Evolutionary conservation across 352 stramenopile species (phyloP), one percentile per base, ranked within the genome.

Genomic region (Thraustochytrium striatum): DNA sequence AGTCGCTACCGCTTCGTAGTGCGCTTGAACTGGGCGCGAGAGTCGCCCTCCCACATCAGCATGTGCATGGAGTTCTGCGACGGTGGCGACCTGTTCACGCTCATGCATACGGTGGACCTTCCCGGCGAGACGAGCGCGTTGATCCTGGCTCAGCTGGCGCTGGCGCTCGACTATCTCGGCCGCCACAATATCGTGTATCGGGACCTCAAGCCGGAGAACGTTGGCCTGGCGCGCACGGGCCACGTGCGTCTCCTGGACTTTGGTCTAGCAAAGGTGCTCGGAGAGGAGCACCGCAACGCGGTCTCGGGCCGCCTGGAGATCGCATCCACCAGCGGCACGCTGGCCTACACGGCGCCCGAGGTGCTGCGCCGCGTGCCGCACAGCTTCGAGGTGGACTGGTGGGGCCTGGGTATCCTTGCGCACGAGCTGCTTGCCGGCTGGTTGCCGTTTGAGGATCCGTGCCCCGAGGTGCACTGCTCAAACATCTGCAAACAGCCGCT

Each of bases 181-280:
- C 19, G 53, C 16, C 33, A 58, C 69, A 72, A 68, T 52, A 53
- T 79, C 28, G 33, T 79, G 13, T 38, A 79, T 38, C 35, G 69
- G 7, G 69, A 79, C 52, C 50, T 79, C 5, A 79, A 79, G 41
- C 69, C 69, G 19, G 69, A 79, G n/a, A 79, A 79, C 30, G 41
- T 79, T 32, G 50, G n/a, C 8, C 65, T 75, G 11, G 25, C n/a
- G 0, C 7, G 9, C 25, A 33, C 19, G 3, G 65, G 65, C 16
- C 65, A 75, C 39, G 30, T 75, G 30, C 43, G 50, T 7, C 16
- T 75, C 50, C 5, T 75, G 8, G 65, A 75, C 32, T 75, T 70
- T 68, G 65, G 65, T 3, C 50, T 75, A 16, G 16, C 65, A 5
- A 38, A 55, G 19, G 30, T 43, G 19, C 36, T 75, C n/a, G 44